Evolutionary conservation across 106 monocot species (phyloP), one percentile per base, ranked within the genome.

Genomic region (Cymbidium sinense): DNA sequence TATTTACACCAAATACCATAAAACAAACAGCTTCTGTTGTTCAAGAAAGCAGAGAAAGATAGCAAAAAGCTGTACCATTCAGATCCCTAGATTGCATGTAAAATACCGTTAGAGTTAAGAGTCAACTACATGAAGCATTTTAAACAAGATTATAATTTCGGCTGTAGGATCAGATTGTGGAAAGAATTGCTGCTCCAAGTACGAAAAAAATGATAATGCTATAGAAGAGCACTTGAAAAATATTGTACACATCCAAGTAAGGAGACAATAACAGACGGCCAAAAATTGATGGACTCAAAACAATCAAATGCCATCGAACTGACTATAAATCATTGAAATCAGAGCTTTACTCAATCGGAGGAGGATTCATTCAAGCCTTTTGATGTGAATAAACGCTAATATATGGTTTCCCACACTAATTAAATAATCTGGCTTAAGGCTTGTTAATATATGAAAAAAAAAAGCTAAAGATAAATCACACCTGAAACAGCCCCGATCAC

Each of bases 401-500:
- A 20, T 39, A 20, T 0, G 13, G 2, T 51, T 51, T 51, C 51
- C 51, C 51, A 51, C 19, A 51, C 51, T 58, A 58, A 58, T n/a
- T n/a, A 2, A 58, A 58, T 58, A 58, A 58, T n/a, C 58, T 58
- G n/a, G 58, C 58, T n/a, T 36, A 71, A 71, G 9, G 13, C 1
- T 37, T 71, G 20, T 71, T 21, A 47, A 62, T 18, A 73, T 25
- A 61, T 28, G 29, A n/a, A 64, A 2, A 43, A n/a, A 9, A 34
- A 9, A 34, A 52, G 2, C 23, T 2, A 51, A 21, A 52, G 29
- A 18, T 55, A 76, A 77, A 7, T 30, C 27, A 80, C 62, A 93
- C 96, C 96, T 86, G 96, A 96, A 19, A 96, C 75, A 20, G 93
- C 96, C 4, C 96, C 96, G 64, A 94, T 80, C 64, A 94, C 47